These are phyloP conservation scores for Amyloporia xantha DNA, from an alignment of 768 basidiomycete genomes.

Conservation along the genomic window DNA sequence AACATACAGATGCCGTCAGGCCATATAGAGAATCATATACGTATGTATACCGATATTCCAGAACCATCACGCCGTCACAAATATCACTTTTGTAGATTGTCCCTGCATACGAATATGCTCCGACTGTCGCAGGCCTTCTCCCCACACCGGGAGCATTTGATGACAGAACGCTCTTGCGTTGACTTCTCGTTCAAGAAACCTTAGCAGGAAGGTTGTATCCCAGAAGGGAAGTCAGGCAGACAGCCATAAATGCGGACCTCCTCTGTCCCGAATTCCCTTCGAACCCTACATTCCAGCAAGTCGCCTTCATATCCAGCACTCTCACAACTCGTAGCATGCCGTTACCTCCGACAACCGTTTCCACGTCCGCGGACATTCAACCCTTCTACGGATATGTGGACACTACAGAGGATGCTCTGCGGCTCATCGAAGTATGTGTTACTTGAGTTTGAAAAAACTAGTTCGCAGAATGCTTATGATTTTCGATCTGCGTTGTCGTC, in stretches of 20 bases:
- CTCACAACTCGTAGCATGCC: not conserved
- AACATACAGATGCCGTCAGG: not conserved
- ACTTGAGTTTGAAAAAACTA: no score
- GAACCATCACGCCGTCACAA: conserved; percentile 2
- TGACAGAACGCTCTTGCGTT: not conserved
- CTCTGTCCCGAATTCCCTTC: not conserved
- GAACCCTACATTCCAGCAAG: not conserved
- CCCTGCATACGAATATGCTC: conserved; percentile 1
- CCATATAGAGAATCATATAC: not conserved
- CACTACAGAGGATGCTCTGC: conserved; percentile 73
- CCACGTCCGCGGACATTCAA: conserved; percentile 27
- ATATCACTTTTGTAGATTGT: not conserved
- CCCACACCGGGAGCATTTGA: not conserved
- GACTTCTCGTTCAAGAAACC: not conserved
- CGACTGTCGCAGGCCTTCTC: not conserved
- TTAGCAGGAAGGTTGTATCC: not conserved
- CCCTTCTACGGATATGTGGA: conserved; percentile 79
- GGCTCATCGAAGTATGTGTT: conserved; percentile 45
- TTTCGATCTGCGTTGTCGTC: not conserved
- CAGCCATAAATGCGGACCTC: not conserved
- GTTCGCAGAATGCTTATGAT: not conserved
- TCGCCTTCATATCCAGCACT: not conserved
- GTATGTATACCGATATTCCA: not conserved
- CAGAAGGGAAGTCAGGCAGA: not conserved
- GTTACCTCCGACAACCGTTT: not conserved